Conservation (phyloP, 345 rosid genomes). For the Hibiscus syriacus region DNA sequence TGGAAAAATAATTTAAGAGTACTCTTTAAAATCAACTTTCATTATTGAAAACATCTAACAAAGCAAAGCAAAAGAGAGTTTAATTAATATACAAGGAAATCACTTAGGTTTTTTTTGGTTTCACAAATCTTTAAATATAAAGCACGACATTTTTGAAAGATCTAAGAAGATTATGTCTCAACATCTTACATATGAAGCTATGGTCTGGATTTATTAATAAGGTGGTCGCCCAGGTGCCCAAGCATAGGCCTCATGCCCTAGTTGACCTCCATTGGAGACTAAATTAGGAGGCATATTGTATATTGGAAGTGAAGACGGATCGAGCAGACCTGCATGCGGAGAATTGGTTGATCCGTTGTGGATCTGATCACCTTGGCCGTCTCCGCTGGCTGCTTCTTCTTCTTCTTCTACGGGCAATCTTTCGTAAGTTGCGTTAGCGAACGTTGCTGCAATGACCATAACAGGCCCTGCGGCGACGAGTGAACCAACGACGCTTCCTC, state of each 20-base stretch:
- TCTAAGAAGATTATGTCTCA: not conserved
- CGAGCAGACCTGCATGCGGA: conserved; percentile 34
- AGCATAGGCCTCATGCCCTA: conserved; percentile 65
- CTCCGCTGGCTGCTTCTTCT: conserved; percentile 33
- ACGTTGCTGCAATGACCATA: conserved; percentile 80
- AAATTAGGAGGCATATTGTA: conserved; percentile 50
- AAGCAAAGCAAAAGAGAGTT: conserved; percentile 1
- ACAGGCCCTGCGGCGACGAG: conserved; percentile 69
- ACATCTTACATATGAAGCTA: not conserved
- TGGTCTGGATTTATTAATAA: conserved; percentile 17
- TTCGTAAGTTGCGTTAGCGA: conserved; percentile 78
- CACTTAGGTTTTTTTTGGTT: conserved; percentile 6
- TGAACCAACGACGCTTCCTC: conserved; percentile 73
- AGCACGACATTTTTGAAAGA: conserved; percentile 2
- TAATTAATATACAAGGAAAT: conserved; percentile 19
- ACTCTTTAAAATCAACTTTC: conserved; percentile 8
- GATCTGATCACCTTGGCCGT: conserved; percentile 35
- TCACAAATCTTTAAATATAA: conserved; percentile 13
- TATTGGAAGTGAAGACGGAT: conserved; percentile 40
- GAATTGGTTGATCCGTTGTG: conserved; percentile 36
- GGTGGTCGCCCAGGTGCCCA: conserved; percentile 62
- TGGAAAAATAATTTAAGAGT: conserved; percentile 3
- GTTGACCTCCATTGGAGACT: conserved; percentile 40
- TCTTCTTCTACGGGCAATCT: conserved; percentile 72
- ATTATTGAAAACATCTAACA: conserved; percentile 20